These are phyloP conservation scores for Dichotomopilus funicola DNA, from an alignment of 2,329 filamentous ascomycete species.

Conservation along the genomic window DNA sequence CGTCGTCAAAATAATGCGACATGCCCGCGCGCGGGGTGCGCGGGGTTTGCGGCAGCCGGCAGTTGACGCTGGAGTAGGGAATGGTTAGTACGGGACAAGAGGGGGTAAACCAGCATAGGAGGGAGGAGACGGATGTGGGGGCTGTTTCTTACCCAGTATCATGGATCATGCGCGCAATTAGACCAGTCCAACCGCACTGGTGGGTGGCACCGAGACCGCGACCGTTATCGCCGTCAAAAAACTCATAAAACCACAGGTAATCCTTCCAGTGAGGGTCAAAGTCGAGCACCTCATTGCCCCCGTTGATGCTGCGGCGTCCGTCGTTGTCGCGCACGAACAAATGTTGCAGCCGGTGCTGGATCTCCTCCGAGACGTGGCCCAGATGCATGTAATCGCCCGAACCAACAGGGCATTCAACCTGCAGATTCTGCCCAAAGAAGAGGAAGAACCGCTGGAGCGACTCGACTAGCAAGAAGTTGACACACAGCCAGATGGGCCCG, in stretches of 20 bases:
- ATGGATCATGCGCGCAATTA: conserved; percentile 95
- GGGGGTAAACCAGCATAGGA: not conserved
- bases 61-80: conserved; percentile 58
- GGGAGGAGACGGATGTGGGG: conserved; percentile 29
- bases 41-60: conserved; percentile 86
- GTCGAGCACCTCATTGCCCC: conserved; percentile 75
- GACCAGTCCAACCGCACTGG: conserved; percentile 92
- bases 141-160: conserved; percentile 68
- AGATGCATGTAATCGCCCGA: conserved; percentile 95
- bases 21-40: conserved; percentile 78
- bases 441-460: conserved; percentile 93
- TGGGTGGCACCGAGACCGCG: conserved; percentile 87
- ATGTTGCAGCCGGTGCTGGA: conserved; percentile 91
- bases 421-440: conserved; percentile 83
- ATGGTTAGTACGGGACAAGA: conserved; percentile 33
- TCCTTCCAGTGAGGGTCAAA: conserved; percentile 92
- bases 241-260: conserved; percentile 93
- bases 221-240: conserved; percentile 89
- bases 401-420: conserved; percentile 89
- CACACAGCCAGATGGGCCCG: conserved; percentile 90
- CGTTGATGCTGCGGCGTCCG: conserved; percentile 82
- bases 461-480: conserved; percentile 92
- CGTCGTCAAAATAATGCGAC: conserved; percentile 92
- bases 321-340: conserved; percentile 79
- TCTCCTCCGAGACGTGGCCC: conserved; percentile 87